Conservation (phyloP, 768 basidiomycete species). For the Suillus discolor region DNA sequence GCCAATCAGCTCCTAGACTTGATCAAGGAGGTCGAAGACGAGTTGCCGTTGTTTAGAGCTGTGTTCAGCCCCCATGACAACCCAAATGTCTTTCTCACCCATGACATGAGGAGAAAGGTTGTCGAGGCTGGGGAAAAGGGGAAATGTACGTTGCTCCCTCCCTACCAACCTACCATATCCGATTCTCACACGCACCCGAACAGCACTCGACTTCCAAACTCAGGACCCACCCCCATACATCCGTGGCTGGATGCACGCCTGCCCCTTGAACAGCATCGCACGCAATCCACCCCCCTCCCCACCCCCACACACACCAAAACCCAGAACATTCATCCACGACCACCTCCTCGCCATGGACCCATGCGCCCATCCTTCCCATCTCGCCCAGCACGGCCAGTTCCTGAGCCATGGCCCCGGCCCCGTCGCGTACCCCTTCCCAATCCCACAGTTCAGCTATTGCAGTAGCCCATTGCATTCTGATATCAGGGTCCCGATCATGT, state of each 20-base stretch:
- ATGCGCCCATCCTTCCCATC: slow-evolving; percentile 40
- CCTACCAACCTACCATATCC: no score
- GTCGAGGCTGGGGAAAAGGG: slow-evolving; percentile 32
- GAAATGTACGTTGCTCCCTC: neutral
- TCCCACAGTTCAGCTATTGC: slow-evolving; percentile 53
- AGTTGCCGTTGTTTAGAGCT: slow-evolving; percentile 48
- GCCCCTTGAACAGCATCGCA: slow-evolving; percentile 37
- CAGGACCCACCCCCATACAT: neutral
- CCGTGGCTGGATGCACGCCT: slow-evolving; percentile 43
- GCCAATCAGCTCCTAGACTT: slow-evolving; percentile 42
- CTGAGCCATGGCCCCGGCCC: slow-evolving; percentile 48
- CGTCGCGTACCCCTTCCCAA: slow-evolving; percentile 35
- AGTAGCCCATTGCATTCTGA: slow-evolving; percentile 50
- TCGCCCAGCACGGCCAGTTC: slow-evolving; percentile 51
- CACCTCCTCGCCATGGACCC: slow-evolving; percentile 39
- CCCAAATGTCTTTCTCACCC: slow-evolving; percentile 41
- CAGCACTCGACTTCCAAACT: neutral
- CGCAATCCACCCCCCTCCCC: slow-evolving; percentile 20
- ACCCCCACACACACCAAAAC: slow-evolving; percentile 16
- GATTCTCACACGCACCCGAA: neutral
- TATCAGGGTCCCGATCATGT: slow-evolving; percentile 46
- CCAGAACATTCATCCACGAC: slow-evolving; percentile 30
- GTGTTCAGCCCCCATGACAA: slow-evolving; percentile 48
- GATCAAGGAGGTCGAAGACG: slow-evolving; percentile 39
- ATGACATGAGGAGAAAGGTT: slow-evolving; percentile 31